These are phyloP conservation scores for Diaporthe caulivora DNA, from an alignment of 2,329 filamentous ascomycete species.

Conservation along the genomic window DNA sequence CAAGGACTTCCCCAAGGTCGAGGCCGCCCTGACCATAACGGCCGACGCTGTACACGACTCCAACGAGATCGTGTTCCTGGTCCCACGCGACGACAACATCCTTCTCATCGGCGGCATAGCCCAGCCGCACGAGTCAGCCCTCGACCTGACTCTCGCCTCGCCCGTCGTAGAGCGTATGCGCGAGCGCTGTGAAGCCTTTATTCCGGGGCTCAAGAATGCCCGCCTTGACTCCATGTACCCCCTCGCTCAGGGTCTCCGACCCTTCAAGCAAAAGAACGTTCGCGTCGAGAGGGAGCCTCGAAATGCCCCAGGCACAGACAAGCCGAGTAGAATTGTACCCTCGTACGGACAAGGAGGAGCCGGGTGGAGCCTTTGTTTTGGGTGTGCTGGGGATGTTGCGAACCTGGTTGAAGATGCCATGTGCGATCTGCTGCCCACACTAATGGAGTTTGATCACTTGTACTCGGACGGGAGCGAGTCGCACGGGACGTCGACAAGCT, in stretches of 20 bases:
- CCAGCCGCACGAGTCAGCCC: constrained; percentile 51
- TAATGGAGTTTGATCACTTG: constrained; percentile 40
- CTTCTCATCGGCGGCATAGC: constrained; percentile 55
- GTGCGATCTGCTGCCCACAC: constrained; percentile 36
- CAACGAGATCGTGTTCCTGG: constrained; percentile 58
- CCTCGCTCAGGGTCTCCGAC: constrained; percentile 57
- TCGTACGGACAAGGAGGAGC: constrained; percentile 59
- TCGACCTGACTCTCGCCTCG: constrained; percentile 54
- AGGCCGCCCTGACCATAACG: constrained; percentile 54
- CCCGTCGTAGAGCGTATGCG: constrained; percentile 57
- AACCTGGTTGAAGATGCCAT: constrained; percentile 52
- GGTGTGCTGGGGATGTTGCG: constrained; percentile 53
- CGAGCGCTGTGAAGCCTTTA: constrained; percentile 55
- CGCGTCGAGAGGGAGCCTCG: constrained; percentile 57
- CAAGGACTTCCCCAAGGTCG: constrained; percentile 54
- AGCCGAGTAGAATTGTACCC: constrained; percentile 53
- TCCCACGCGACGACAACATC: constrained; percentile 58
- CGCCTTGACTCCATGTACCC: constrained; percentile 55
- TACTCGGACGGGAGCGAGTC: constrained; percentile 32
- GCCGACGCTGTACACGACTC: constrained; percentile 51
- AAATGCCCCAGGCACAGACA: constrained; percentile 36
- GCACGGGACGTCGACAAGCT: constrained; percentile 26
- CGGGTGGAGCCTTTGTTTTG: constrained; percentile 57
- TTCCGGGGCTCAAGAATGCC: constrained; percentile 55
- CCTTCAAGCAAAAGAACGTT: constrained; percentile 54